A percentile compares a stretch with the other conserved stretches of the same genome.
These are phyloP conservation scores for Entoloma clypeatum DNA, from an alignment of 1,284 basidiomycete species.

Conservation along the genomic window DNA sequence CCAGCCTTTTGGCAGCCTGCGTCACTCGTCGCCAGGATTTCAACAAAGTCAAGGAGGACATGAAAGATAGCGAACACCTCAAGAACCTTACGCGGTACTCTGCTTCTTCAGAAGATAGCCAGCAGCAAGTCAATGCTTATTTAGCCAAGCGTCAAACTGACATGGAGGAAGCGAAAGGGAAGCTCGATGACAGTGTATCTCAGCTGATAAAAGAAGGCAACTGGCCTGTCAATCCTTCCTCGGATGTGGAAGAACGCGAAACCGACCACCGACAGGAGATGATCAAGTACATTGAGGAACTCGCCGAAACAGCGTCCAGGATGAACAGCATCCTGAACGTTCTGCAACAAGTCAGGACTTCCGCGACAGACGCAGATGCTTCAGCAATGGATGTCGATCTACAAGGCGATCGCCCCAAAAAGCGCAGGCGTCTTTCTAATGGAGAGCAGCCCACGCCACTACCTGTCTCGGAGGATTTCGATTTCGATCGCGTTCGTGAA, in stretches of 20 bases:
- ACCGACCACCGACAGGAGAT: slow-evolving; percentile 26
- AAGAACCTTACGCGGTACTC: slow-evolving; percentile 9
- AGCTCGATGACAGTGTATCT: slow-evolving; percentile 24
- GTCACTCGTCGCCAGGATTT: slow-evolving; percentile 11
- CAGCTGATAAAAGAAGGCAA: slow-evolving; percentile 33
- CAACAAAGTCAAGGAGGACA: slow-evolving; percentile 15
- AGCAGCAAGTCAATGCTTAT: slow-evolving; percentile 18
- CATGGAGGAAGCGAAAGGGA: slow-evolving; percentile 25
- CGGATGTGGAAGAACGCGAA: slow-evolving; percentile 22
- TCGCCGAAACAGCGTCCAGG: slow-evolving; percentile 21
- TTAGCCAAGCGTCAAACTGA: slow-evolving; percentile 23
- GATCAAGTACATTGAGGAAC: slow-evolving; percentile 24
- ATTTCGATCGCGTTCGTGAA: slow-evolving; percentile 37
- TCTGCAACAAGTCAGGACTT: slow-evolving; percentile 8
- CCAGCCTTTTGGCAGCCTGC: slow-evolving; percentile 16
- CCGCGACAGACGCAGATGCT: slow-evolving; percentile 6
- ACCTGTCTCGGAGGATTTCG: slow-evolving; percentile 17
- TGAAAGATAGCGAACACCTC: slow-evolving; percentile 10
- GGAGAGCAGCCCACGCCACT: slow-evolving; percentile 14
- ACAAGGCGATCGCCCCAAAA: slow-evolving; percentile 28
- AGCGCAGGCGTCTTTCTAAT: slow-evolving; percentile 36
- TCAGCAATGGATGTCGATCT: slow-evolving; percentile 16
- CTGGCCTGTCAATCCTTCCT: slow-evolving; percentile 33
- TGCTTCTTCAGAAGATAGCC: slow-evolving; percentile 14
- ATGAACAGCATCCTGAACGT: slow-evolving; percentile 20